phyloP scores from a whole-genome alignment of 2,329 filamentous ascomycete genomes.

The Cordyceps javanica region DNA sequence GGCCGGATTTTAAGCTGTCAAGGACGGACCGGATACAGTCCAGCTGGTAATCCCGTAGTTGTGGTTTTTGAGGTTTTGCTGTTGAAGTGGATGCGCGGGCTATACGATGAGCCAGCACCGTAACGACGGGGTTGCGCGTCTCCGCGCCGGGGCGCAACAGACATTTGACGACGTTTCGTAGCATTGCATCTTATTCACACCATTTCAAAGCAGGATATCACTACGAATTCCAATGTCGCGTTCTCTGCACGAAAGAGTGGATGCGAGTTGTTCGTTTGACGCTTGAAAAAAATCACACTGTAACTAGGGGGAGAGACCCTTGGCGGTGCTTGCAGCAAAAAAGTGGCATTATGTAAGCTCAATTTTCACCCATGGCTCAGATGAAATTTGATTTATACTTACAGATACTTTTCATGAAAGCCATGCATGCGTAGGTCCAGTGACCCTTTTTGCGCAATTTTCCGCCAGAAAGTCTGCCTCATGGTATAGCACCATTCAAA shows the following conservation, averaged over 20 bases:
- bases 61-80: slow-evolving; percentile 33
- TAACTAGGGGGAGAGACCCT: neutral
- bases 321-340: neutral
- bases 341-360: slow-evolving; percentile 7
- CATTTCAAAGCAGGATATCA: neutral
- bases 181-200: slow-evolving; percentile 30
- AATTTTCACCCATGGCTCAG: neutral
- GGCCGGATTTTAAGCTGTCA: slow-evolving; percentile 58
- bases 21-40: slow-evolving; percentile 84
- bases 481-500: neutral
- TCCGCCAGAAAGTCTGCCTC: no score
- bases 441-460: neutral
- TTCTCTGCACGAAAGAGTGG: neutral
- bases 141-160: slow-evolving; percentile 18
- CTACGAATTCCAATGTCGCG: neutral
- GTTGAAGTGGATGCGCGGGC: slow-evolving; percentile 8
- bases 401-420: neutral
- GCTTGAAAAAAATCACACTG: neutral
- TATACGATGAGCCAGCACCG: slow-evolving; percentile 7
- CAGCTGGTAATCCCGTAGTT: slow-evolving; percentile 76
- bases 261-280: neutral
- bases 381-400: slow-evolving; percentile 4
- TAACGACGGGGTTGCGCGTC: slow-evolving; percentile 9
- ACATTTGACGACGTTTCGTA: slow-evolving; percentile 25
- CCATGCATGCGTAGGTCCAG: neutral